Evolutionary conservation across 1,139 yeast species (phyloP).

Genomic region (Groenewaldozyma sp.): DNA sequence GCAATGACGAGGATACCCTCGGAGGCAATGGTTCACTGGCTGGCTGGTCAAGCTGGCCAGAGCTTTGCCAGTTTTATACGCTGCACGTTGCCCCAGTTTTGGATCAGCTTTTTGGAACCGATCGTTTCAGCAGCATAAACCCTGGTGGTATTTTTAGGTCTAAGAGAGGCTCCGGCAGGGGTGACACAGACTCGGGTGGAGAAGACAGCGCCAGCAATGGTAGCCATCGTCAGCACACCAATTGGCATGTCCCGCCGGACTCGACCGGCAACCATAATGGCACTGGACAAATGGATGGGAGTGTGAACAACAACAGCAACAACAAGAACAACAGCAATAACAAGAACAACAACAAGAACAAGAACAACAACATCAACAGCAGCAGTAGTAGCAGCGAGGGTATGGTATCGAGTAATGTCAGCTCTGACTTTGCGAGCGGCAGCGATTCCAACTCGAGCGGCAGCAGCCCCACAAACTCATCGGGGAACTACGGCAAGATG

Average conservation of each 20-base stretch:
- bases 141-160: neutral
- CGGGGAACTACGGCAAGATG: constrained; percentile 3
- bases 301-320: neutral
- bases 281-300: neutral
- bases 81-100: constrained; percentile 19
- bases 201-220: neutral
- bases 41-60: constrained; percentile 17
- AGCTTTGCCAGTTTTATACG: constrained; percentile 17
- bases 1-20: neutral
- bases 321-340: neutral
- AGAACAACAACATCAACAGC: neutral
- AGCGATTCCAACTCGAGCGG: neutral
- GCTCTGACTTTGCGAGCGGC: neutral
- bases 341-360: neutral
- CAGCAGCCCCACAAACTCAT: constrained; percentile 1
- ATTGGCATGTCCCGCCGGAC: too few relatives aligned
- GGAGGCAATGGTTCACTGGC: constrained; percentile 3
- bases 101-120: constrained; percentile 20
- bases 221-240: too few relatives aligned
- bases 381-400: neutral
- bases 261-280: neutral
- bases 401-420: neutral
- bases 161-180: neutral
- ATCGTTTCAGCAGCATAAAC: constrained; percentile 14
- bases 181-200: neutral